Evolutionary conservation across 208 protist species (phyloP), one percentile per base, ranked within the genome.

Genomic region (Wallacemonas rigidus): DNA sequence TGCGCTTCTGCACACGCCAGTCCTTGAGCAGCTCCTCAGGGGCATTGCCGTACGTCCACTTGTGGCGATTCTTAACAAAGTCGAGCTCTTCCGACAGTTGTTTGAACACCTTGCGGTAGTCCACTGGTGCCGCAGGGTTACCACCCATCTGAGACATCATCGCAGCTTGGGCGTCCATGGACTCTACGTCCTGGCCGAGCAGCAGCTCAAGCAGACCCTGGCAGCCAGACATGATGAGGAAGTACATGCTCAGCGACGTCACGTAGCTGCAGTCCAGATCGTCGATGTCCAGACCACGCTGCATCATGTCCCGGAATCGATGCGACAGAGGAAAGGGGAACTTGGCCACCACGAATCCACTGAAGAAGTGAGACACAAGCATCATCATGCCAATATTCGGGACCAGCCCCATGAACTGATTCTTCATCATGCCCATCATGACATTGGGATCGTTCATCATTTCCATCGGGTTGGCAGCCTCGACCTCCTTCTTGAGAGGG

Each of bases 341-440:
- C 83, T 98, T 98, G 48, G 95, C 96, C 43, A 98, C 95, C 15
- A 99, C 94, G 77, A 99, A 99, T 17, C 97, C 96, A 40, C 93
- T 97, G 76, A 98, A 99, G 72, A 99, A 99, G 77, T 97, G 95
- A 12, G 94, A 98, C 35, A 99, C 88, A 64, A 97, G 97, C 79
- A 92, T 92, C 94, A 99, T 98, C 85, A 99, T 95, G 48, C 95
- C 89, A 53, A 98, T 91, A 75, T 98, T 97, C 36, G 96, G 97
- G 15, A 98, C 80, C 64, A 98, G 84, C 69, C 89, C 95, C 71
- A 95, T 87, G 53, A 98, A 83, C 81, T 99, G 97, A 69, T 93
- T 94, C 77, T 98, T 98, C 83, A 99, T 89, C 89, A 99, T 95
- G 56, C 95, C 95, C 40, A 82, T 89, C 93, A 98, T 97, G 61